phyloP scores from a whole-genome alignment of 768 basidiomycete species.

The Phallus indusiatus region DNA sequence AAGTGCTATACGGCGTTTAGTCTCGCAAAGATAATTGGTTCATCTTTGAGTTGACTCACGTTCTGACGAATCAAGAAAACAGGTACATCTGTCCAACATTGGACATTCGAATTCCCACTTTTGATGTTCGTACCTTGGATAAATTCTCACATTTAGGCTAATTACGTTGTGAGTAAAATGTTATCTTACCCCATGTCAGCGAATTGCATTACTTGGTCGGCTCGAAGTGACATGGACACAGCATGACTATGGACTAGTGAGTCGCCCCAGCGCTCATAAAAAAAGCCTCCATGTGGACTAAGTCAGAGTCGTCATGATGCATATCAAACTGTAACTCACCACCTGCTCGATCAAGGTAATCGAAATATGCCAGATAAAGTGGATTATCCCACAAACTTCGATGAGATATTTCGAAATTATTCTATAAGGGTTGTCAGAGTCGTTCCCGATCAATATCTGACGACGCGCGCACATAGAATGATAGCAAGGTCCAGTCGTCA shows the following conservation, averaged over 20 bases:
- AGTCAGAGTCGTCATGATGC: neutral
- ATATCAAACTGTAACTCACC: conserved; percentile 7
- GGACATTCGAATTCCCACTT: conserved; percentile 3
- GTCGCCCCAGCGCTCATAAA: conserved; percentile 30
- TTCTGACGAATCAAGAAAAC: neutral
- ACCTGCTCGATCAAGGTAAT: conserved; percentile 25
- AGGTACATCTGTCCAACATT: conserved; percentile 1
- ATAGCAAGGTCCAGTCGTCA: neutral
- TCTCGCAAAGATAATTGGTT: neutral
- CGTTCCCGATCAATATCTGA: neutral
- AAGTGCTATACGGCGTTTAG: neutral
- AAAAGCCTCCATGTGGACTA: conserved; percentile 20
- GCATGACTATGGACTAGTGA: conserved; percentile 29
- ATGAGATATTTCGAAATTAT: conserved; percentile 30
- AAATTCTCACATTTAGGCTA: neutral
- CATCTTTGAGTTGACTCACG: neutral
- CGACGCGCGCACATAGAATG: neutral
- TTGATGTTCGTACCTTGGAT: conserved; percentile 2
- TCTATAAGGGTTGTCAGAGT: conserved; percentile 19
- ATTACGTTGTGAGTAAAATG: neutral
- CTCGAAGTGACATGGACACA: conserved; percentile 2
- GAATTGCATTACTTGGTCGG: conserved; percentile 4
- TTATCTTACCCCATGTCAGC: conserved; percentile 1
- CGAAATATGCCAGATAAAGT: conserved; percentile 27
- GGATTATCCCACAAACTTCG: conserved; percentile 28